Conservation (phyloP, 2,329 filamentous ascomycete species). For the Aspergillus novofumigatus region DNA sequence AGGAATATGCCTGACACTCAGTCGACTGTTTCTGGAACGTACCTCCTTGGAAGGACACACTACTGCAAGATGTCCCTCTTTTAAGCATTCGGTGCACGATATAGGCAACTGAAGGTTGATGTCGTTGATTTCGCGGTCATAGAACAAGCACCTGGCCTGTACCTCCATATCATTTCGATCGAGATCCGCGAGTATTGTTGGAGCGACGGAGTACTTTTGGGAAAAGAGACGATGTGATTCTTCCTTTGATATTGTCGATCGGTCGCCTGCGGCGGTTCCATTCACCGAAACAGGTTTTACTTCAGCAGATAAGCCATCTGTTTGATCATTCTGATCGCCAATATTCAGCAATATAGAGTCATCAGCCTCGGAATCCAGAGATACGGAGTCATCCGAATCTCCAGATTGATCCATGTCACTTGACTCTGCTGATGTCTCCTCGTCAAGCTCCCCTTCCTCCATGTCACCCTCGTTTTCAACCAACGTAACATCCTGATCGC, state of each 20-base stretch:
- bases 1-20: too few relatives aligned
- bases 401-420: conserved; percentile 17
- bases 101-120: conserved; percentile 40
- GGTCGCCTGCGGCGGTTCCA: neutral
- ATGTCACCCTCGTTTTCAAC: conserved; percentile 10
- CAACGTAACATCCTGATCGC: conserved; percentile 5
- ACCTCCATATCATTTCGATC: conserved; percentile 35
- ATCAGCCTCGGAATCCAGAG: conserved; percentile 34
- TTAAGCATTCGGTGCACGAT: conserved; percentile 40
- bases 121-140: conserved; percentile 32
- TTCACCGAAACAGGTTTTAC: conserved; percentile 7
- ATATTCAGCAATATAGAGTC: conserved; percentile 43
- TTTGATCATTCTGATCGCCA: conserved; percentile 18
- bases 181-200: conserved; percentile 36
- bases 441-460: conserved; percentile 29
- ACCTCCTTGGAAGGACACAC: conserved; percentile 43
- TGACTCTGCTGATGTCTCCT: conserved; percentile 12
- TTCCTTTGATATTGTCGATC: conserved; percentile 25
- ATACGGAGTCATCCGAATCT: conserved; percentile 30
- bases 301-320: conserved; percentile 12
- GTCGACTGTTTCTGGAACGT: conserved; percentile 10
- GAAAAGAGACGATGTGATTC: conserved; percentile 31
- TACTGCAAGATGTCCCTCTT: conserved; percentile 40
- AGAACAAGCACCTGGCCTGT: conserved; percentile 39
- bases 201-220: conserved; percentile 32